Evolutionary conservation across 1,284 basidiomycete species (phyloP).

Genomic region (Vanrija sp.): DNA sequence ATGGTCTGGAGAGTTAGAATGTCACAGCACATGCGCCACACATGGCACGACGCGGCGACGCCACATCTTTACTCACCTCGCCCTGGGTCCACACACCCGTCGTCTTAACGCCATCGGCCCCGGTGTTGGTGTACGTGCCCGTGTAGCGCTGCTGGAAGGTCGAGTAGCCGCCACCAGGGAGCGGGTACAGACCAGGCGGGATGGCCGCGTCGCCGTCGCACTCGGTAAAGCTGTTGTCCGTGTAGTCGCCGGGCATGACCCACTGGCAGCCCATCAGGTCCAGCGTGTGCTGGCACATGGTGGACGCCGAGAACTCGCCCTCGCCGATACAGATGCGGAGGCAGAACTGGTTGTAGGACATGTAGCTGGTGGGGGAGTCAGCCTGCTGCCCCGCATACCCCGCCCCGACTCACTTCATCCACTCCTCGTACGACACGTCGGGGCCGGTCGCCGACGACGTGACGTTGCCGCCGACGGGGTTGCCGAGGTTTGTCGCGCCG

Average conservation of each 20-base stretch:
- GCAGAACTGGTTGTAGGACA: constrained; percentile 49
- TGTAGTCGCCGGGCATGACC: constrained; percentile 52
- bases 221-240: constrained; percentile 48
- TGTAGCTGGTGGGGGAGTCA: constrained; percentile 39
- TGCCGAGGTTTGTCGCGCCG: constrained; percentile 52
- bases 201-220: constrained; percentile 49
- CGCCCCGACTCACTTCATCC: constrained; percentile 48
- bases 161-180: constrained; percentile 40
- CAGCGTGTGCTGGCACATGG: constrained; percentile 46
- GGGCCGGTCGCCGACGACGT: constrained; percentile 52
- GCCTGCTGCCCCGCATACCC: constrained; percentile 3
- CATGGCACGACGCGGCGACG: background rate
- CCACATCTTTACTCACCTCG: background rate
- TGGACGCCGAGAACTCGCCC: constrained; percentile 41
- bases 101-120: no score
- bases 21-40: no score
- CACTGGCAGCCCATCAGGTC: constrained; percentile 51
- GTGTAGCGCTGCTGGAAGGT: constrained; percentile 51
- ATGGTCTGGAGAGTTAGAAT: constrained; percentile 19
- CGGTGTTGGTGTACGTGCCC: constrained; percentile 39
- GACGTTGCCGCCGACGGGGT: constrained; percentile 56
- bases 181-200: constrained; percentile 48
- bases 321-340: constrained; percentile 50
- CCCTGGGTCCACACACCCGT: no score
- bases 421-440: constrained; percentile 55